phyloP scores from a whole-genome alignment of 2,329 filamentous ascomycete genomes.

The Aotearoamyces nothofagi region DNA sequence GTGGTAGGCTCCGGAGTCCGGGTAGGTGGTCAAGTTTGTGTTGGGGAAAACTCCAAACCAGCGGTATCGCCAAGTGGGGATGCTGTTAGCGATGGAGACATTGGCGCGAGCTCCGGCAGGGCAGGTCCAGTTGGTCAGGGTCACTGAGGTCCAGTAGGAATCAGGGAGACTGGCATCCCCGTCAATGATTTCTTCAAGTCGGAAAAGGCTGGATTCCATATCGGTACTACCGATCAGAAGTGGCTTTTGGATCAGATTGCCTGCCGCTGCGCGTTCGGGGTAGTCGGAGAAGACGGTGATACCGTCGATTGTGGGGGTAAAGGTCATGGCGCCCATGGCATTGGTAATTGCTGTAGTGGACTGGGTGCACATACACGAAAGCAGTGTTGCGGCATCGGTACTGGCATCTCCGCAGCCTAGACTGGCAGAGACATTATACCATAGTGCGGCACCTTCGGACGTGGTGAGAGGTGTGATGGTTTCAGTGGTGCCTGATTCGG shows the following conservation, averaged over 20 bases:
- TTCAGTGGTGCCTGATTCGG: constrained; percentile 18
- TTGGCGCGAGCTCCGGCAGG: constrained; percentile 16
- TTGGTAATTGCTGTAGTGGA: constrained; percentile 8
- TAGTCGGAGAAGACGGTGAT: constrained; percentile 17
- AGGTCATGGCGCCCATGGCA: constrained; percentile 8
- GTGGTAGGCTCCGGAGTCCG: constrained; percentile 22
- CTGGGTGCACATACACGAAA: constrained; percentile 15
- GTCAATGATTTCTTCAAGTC: constrained; percentile 7
- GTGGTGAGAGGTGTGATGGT: constrained; percentile 12
- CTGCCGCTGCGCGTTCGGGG: constrained; percentile 7
- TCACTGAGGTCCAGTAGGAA: constrained; percentile 15
- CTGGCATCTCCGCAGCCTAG: constrained; percentile 17
- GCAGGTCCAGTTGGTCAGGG: constrained; percentile 20
- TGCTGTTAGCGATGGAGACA: constrained; percentile 10
- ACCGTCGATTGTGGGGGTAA: constrained; percentile 16
- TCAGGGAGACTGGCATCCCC: constrained; percentile 10
- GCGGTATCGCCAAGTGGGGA: constrained; percentile 23
- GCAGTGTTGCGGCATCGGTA: constrained; percentile 8
- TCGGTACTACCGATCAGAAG: constrained; percentile 20
- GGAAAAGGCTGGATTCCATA: constrained; percentile 20
- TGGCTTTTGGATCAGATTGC: constrained; percentile 11
- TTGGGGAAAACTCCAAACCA: constrained; percentile 23
- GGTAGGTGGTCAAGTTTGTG: constrained; percentile 12
- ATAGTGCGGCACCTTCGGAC: constrained; percentile 7
- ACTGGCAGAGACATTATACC: constrained; percentile 12